These are phyloP conservation scores for Phytophthora sp. DNA, from an alignment of 352 stramenopile species.

Conservation along the genomic window DNA sequence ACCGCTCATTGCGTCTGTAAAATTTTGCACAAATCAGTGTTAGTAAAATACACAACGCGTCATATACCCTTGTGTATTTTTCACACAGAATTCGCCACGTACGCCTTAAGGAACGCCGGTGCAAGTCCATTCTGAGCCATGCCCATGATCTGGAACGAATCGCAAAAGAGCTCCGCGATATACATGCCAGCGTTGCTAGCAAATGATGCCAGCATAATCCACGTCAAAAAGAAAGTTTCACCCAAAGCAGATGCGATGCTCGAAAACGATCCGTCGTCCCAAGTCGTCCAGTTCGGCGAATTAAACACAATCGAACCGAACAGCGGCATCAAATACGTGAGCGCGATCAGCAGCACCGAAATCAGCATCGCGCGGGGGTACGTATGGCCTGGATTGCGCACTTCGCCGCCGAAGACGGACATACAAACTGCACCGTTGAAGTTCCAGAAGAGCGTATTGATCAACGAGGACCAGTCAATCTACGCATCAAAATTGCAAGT, in stretches of 20 bases:
- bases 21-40: neutral
- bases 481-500: too few species aligned
- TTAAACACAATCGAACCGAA: conserved; percentile 81
- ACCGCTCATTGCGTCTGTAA: conserved; percentile 53
- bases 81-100: conserved; percentile 39
- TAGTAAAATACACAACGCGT: too few species aligned
- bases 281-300: conserved; percentile 75
- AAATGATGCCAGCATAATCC: conserved; percentile 91
- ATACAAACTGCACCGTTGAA: conserved; percentile 92
- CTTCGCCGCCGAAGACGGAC: conserved; percentile 90
- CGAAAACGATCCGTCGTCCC: conserved; percentile 93
- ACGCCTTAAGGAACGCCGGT: conserved; percentile 80
- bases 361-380: conserved; percentile 89
- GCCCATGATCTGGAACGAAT: conserved; percentile 89
- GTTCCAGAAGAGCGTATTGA: conserved; percentile 98
- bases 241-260: conserved; percentile 84
- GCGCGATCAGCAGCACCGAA: conserved; percentile 76
- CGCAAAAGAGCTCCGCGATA: conserved; percentile 91
- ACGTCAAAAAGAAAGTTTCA: conserved; percentile 87
- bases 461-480: conserved; percentile 65
- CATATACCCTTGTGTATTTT: too few species aligned
- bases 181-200: conserved; percentile 93
- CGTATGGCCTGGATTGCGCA: conserved; percentile 73
- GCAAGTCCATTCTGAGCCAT: conserved; percentile 88
- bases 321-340: conserved; percentile 91